Evolutionary conservation across 2,329 filamentous ascomycete species (phyloP), one percentile per base, ranked within the genome.

Genomic region (Trichoderma arundinaceum): DNA sequence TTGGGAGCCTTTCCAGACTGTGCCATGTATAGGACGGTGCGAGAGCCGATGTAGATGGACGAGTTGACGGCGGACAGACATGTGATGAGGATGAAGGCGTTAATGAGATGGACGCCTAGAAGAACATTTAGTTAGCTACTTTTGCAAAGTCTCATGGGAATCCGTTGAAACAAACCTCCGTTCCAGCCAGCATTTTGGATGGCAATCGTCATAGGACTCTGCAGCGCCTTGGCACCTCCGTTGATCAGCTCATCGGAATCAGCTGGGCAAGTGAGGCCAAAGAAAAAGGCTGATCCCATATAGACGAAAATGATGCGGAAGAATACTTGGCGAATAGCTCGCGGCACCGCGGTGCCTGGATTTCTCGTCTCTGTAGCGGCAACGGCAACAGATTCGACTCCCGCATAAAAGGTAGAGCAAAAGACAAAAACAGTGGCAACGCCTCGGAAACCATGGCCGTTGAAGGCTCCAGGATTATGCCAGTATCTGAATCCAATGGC

Each of bases 1-100:
- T 77, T 79, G 0, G 91, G 91, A 0, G 91, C 91, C 75, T 91
- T 92, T 53, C 86, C 82, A 51, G 88, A 87, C 71, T 91, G 88
- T 0, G 90, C 90, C 87, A 94, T 91, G 78, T 88, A 92, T 0
- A 93, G 78, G 1, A 94, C 77, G 0, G 90, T 93, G 22, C 91
- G 86, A 3, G 89, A 91, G 51, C 87, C 88, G 69, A 94, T 91
- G 75, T 93, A 94, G 68, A 94, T 90, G 8, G 88, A 90, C 60
- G 86, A 88, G 77, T 94, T 94, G 70, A 90, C 85, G 17, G 90
- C 89, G 0, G 84, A 88, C 43, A 92, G 80, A 64, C 90, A 90
- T 12, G 90, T 91, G 8, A 92, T 80, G 58, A 94, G 83, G 71
- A 92, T 91, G 72, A 92, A 89, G 44, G 88, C 89, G 69, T 94